Conservation (phyloP, 768 basidiomycete genomes). For the Suillus spraguei region DNA sequence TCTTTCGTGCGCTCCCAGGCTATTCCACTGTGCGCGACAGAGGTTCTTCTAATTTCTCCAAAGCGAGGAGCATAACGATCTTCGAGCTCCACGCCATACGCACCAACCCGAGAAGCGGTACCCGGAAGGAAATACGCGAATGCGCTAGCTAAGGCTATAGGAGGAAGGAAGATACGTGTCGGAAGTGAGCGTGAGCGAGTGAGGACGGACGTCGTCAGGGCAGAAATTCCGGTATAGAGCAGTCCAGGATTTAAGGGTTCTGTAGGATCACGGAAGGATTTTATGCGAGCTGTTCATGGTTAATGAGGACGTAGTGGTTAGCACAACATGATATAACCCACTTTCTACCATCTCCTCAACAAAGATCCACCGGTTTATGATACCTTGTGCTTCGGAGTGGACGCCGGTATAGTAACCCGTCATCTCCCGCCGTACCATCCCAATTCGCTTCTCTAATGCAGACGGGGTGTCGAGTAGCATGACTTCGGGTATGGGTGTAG, state of each 20-base stretch:
- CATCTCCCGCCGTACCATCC: conserved; percentile 61
- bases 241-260: conserved; percentile 89
- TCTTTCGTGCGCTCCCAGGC: conserved; percentile 59
- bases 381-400: conserved; percentile 68
- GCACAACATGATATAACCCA: conserved; percentile 41
- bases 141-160: conserved; percentile 68
- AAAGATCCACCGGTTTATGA: conserved; percentile 81
- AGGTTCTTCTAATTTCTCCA: conserved; percentile 67
- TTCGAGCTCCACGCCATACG: conserved; percentile 71
- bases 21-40: conserved; percentile 62
- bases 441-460: conserved; percentile 76
- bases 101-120: conserved; percentile 68
- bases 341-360: conserved; percentile 86
- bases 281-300: conserved; percentile 64
- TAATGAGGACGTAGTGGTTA: neutral
- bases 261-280: conserved; percentile 75
- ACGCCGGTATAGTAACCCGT: conserved; percentile 58
- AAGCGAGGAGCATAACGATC: conserved; percentile 67
- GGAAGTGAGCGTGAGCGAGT: conserved; percentile 75
- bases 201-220: conserved; percentile 86
- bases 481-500: conserved; percentile 58
- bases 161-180: conserved; percentile 74
- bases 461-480: conserved; percentile 76
- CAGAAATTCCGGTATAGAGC: conserved; percentile 87
- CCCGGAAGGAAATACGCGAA: conserved; percentile 86